Conservation (phyloP, 805 yeast genomes). For the Zygosaccharomyces pseudorouxii region DNA sequence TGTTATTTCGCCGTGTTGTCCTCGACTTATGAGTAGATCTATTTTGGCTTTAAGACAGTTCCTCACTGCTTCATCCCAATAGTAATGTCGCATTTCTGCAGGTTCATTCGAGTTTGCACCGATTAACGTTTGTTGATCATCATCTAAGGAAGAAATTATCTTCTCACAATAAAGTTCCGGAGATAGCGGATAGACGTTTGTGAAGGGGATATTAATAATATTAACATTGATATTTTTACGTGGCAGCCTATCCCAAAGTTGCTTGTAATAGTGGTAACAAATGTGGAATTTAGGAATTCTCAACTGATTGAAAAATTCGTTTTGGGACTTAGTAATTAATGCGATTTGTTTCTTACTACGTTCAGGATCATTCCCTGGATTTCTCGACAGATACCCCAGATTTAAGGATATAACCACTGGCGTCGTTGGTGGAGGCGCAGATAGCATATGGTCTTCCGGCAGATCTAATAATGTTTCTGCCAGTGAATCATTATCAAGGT, state of each 20-base stretch:
- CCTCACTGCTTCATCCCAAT: conserved; percentile 28
- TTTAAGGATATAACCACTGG: conserved; percentile 27
- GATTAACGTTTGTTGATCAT: conserved; percentile 31
- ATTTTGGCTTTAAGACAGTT: conserved; percentile 18
- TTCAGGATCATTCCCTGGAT: conserved; percentile 11
- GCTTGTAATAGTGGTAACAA: conserved; percentile 29
- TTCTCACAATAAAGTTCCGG: conserved; percentile 28
- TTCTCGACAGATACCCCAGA: conserved; percentile 22
- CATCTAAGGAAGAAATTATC: conserved; percentile 12
- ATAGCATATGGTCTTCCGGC: conserved; percentile 17
- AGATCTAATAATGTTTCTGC: conserved; percentile 28
- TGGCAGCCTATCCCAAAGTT: conserved; percentile 33
- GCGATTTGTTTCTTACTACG: conserved; percentile 18
- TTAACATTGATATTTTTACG: conserved; percentile 26
- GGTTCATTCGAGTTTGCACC: conserved; percentile 2
- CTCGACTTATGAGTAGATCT: neutral
- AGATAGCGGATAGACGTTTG: conserved; percentile 31
- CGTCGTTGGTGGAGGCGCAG: conserved; percentile 35
- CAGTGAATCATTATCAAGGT: conserved; percentile 19
- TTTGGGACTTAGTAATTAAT: conserved; percentile 24
- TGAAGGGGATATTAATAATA: conserved; percentile 34
- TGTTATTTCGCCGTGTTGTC: neutral
- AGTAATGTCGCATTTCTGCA: conserved; percentile 16
- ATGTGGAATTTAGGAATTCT: conserved; percentile 32
- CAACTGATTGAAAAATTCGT: conserved; percentile 20